Base-by-base conservation (phyloP, 106 monocot species). In the Chionographis japonica region DNA sequence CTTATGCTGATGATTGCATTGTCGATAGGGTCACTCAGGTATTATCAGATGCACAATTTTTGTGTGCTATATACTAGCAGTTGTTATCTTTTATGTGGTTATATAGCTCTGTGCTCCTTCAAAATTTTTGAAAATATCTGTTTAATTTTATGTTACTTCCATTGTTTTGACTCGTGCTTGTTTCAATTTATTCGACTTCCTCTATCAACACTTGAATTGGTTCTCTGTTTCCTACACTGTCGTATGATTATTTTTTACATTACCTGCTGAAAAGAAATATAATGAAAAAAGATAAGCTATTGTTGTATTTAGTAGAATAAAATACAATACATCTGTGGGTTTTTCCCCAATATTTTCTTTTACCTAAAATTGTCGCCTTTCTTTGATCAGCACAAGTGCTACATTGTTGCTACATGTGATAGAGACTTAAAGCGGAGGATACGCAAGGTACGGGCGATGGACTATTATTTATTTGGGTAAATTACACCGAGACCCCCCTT, bases 1-100 rank as follows among this genome's bases (percentile, higher is more conserved):
- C 97, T 69, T 92, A 97, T 78, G 97, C 97, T 73, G 97, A 97
- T 86, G 97, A 97, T 76, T 97, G 92, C 78, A 97, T 97, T 67
- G 89, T 92, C 55, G 92, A 97, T 3, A 89, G 92, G 72, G 89
- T 92, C 55, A 95, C 90, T 78, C 85, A 88, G 94, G 94, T 95
- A 79, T 52, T 12, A 60, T 51, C 36, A 35, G 10, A 39, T 56
- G 20, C 5, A 37, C 49, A 12, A 50, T 20, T 58, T 16, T 37
- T 2, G 36, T 60, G 41, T 40, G 40, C 12, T 37, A 38, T 6
- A n/a, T 36, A 2, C 13, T 37, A 14, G 1, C 2, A 11, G 17
- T 54, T n/a, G n/a, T n/a, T 0, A 50, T 49, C 8, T 17, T 50
- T 35, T 51, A 19, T 2, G 46, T 57, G 27, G 18, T 50, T n/a